Evolutionary conservation across 495 filamentous ascomycete species (phyloP), one percentile per base, ranked within the genome.

Genomic region (Beverwykella pulmonaria): DNA sequence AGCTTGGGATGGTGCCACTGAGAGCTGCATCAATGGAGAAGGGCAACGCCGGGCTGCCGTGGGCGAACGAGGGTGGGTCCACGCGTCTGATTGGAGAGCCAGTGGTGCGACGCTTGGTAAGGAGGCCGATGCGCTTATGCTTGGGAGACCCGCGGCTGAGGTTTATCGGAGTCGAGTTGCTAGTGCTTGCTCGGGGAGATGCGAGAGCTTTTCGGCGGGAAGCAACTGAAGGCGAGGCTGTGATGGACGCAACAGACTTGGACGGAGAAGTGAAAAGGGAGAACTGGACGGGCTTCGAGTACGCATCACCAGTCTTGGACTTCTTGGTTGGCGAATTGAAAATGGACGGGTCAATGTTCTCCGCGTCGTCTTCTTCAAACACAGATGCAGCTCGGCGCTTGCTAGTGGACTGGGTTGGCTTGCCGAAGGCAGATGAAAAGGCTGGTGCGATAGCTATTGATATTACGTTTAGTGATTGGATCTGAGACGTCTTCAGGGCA

Each of bases 1-100:
- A 87, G 65, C 74, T 79, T 2, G 87, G 78, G 68, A 89, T 86
- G 10, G 86, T 90, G 47, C 87, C 88, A 67, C 81, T 85, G 53
- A 95, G 83, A 14, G 91, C 91, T 20, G 89, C 87, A 68, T 91
- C 88, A 61, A 94, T 86, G 47, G 88, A 91, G 78, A 96, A 93
- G 0, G 89, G 89, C 30, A 79, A 67, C 10, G 74, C 77, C 46
- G 77, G 73, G 26, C 22, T 61, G 50, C 78, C 74, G 26, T 71
- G 75, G 29, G 74, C 19, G 73, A 58, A 81, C 29, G 65, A 22
- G 17, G 76, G 87, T 0, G 88, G 86, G 67, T 89, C 85, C 68
- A 86, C 80, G 71, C 82, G 87, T 54, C 82, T 77, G 73, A 80
- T 86, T 67, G 80, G 79, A 56, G 69, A 79, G 67, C 74, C 79